These are phyloP conservation scores for Thermoascus crustaceus DNA, from an alignment of 2,329 filamentous ascomycete genomes.

Conservation along the genomic window DNA sequence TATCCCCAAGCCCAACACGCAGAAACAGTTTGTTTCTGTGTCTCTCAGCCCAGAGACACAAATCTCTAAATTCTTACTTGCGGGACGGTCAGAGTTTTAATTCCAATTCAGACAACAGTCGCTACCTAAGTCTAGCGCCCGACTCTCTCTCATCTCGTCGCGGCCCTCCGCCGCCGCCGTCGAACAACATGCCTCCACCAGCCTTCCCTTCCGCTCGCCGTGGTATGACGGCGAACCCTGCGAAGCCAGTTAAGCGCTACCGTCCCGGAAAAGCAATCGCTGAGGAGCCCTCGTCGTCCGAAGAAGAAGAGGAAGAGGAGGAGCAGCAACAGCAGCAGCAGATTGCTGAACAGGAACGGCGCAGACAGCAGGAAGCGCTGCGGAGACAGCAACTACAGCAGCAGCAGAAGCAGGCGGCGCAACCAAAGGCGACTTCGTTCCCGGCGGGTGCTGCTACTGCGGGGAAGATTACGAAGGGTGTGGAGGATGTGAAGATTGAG, in stretches of 20 bases:
- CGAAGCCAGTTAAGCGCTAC: constrained; percentile 65
- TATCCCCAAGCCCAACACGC: too few relatives aligned
- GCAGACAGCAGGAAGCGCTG: constrained; percentile 25
- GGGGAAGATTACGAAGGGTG: constrained; percentile 24
- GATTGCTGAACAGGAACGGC: constrained; percentile 44
- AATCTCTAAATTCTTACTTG: too few relatives aligned
- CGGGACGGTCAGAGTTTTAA: too few relatives aligned
- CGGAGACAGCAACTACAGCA: constrained; percentile 32
- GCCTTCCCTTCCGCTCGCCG: constrained; percentile 34
- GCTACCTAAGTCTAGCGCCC: not conserved
- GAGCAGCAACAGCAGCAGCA: constrained; percentile 53
- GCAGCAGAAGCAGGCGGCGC: constrained; percentile 42
- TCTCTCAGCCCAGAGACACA: too few relatives aligned
- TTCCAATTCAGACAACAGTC: not conserved
- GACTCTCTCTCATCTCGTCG: not conserved
- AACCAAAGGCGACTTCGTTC: constrained; percentile 34
- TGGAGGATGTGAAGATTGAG: constrained; percentile 29
- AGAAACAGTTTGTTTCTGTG: too few relatives aligned
- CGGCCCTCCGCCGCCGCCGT: not conserved
- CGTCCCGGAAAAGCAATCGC: constrained; percentile 68
- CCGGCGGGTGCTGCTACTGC: constrained; percentile 24
- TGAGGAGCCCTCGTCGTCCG: constrained; percentile 40
- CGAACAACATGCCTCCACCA: constrained; percentile 37
- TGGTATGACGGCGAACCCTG: constrained; percentile 88
- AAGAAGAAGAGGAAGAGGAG: constrained; percentile 45